These are phyloP conservation scores for Amphichorda felina DNA, from an alignment of 2,329 filamentous ascomycete genomes.

Conservation along the genomic window DNA sequence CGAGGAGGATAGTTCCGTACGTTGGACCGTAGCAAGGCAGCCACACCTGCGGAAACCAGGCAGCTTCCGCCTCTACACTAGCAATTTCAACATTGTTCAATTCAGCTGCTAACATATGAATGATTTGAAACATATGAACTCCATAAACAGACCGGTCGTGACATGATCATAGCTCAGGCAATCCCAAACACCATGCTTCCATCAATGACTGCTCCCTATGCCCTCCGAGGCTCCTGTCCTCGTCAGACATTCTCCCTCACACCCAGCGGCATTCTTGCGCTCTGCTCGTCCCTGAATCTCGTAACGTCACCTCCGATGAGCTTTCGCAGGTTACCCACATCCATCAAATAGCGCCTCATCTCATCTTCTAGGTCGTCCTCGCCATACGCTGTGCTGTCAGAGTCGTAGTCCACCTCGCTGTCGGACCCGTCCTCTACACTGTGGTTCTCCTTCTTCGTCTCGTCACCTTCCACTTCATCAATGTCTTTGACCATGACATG, in stretches of 20 bases:
- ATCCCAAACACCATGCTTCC: constrained; percentile 1
- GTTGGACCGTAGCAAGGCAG: no score
- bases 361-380: constrained; percentile 65
- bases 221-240: background rate
- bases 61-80: no score
- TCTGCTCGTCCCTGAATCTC: constrained; percentile 51
- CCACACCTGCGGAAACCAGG: no score
- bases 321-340: constrained; percentile 56
- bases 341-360: constrained; percentile 73
- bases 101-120: no score
- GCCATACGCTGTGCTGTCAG: constrained; percentile 31
- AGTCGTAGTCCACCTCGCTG: constrained; percentile 43
- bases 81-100: no score
- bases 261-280: constrained; percentile 39
- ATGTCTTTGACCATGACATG: constrained; percentile 28
- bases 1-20: no score
- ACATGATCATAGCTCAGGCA: background rate
- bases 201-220: background rate
- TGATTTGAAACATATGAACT: background rate
- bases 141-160: background rate
- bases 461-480: constrained; percentile 12
- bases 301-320: constrained; percentile 66
- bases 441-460: constrained; percentile 20
- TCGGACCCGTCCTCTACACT: constrained; percentile 25
- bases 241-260: constrained; percentile 26